Percentiles rank a stretch among this genome's conserved stretches.
phyloP scores from a whole-genome alignment of 345 rosid genomes.

The Sapria himalayana region DNA sequence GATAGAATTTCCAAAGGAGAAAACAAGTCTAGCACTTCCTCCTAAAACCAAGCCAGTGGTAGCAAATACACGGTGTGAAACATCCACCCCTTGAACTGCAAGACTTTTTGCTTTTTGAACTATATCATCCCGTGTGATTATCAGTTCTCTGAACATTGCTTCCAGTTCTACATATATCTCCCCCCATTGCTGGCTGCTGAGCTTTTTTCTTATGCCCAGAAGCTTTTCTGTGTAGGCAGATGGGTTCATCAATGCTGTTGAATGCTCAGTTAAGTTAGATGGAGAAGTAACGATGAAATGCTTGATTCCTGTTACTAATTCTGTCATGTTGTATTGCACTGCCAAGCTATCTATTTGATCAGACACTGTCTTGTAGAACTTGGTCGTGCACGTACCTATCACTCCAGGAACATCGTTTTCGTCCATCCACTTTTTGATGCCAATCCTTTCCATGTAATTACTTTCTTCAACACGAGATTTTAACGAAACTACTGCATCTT shows the following conservation, averaged over 20 bases:
- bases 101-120: not conserved
- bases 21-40: not conserved
- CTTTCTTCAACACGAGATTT: slow-evolving; percentile 7
- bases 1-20: not conserved
- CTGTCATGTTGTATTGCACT: slow-evolving; percentile 6
- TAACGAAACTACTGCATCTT: slow-evolving; percentile 2
- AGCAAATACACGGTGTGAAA: not conserved
- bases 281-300: not conserved
- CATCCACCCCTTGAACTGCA: not conserved
- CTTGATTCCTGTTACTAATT: slow-evolving; percentile 3
- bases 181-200: slow-evolving; percentile 3
- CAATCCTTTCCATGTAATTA: slow-evolving; percentile 6
- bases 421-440: slow-evolving; percentile 6
- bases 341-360: slow-evolving; percentile 3
- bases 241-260: too few relatives aligned
- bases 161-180: not conserved
- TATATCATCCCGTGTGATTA: slow-evolving; percentile 1
- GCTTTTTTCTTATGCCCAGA: not conserved
- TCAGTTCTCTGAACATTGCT: slow-evolving; percentile 3
- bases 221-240: too few relatives aligned
- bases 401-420: slow-evolving; percentile 4
- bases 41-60: not conserved
- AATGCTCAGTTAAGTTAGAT: too few relatives aligned
- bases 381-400: slow-evolving; percentile 1
- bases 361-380: slow-evolving; percentile 5